phyloP scores from a whole-genome alignment of 148 eudicot species.

The Fagopyrum tataricum region DNA sequence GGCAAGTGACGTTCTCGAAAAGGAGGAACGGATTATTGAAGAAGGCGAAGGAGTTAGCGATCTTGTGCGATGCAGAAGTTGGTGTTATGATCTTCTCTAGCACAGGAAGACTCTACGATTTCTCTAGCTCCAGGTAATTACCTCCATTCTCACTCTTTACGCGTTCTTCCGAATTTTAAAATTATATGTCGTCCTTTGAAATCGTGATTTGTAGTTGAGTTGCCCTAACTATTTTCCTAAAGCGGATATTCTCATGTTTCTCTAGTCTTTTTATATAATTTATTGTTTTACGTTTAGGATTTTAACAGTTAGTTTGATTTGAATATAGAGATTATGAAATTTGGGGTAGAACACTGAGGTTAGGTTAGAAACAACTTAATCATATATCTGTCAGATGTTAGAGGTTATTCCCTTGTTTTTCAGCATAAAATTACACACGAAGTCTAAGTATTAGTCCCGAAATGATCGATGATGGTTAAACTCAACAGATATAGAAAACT shows the following conservation, averaged over 20 bases:
- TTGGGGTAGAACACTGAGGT: background rate
- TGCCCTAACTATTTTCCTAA: background rate
- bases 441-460: background rate
- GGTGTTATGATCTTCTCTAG: slow-evolving; percentile 59
- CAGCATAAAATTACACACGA: slow-evolving; percentile 8
- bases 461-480: background rate
- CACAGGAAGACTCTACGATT: slow-evolving; percentile 48
- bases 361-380: background rate
- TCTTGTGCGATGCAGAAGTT: slow-evolving; percentile 60
- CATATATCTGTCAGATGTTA: background rate
- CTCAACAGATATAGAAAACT: background rate
- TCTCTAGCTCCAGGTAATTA: slow-evolving; percentile 39
- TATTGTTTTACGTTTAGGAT: background rate
- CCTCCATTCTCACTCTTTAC: background rate
- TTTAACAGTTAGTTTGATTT: background rate
- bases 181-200: background rate
- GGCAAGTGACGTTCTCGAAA: slow-evolving; percentile 63
- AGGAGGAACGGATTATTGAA: slow-evolving; percentile 49
- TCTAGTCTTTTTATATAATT: background rate
- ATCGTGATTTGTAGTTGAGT: background rate
- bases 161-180: background rate
- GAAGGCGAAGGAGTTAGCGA: slow-evolving; percentile 54
- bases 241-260: background rate
- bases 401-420: background rate
- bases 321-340: background rate